Evolutionary conservation across 768 basidiomycete genomes (phyloP), one percentile per base, ranked within the genome.

Genomic region (Naganishia onofrii): DNA sequence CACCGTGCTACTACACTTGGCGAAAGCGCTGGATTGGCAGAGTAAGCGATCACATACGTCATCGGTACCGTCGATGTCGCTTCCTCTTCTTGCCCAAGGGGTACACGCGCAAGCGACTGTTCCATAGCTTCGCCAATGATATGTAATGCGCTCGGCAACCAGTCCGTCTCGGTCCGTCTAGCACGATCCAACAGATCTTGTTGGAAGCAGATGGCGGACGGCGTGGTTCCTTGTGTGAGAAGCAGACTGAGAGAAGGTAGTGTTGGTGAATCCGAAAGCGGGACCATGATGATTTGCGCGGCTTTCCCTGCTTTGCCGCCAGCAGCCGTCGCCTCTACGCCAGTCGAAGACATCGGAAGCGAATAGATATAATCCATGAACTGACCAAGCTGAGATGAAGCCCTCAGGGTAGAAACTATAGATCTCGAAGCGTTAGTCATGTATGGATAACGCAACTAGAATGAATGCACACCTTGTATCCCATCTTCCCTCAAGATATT

Each of bases 151-250:
- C 73, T 72, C 3, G 78, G 78, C 0, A 80, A 71, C 79, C 79
- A 80, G 53, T 79, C 78, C 23, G 78, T 75, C 64, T 79, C 79
- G 0, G 78, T 76, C 38, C 76, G 66, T 44, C 73, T 71, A 12
- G 77, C 79, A 34, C 79, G 72, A 17, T 80, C 78, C 23, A 80
- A 73, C 21, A 79, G 36, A 70, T 79, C 79, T 63, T 80, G 78
- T 58, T 80, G 79, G 70, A 80, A 80, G 66, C 79, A 80, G 21
- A 80, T 78, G 26, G 79, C 79, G 12, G 78, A 75, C 0, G 79
- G 77, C 0, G 79, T 79, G 3, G 78, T 79, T 21, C 78, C 78
- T 55, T 79, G 77, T 9, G 76, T 51, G 2, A 80, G 64, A 7
- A 80, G 72, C 9, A 79, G 69, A 17, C 78, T 78, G 44, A 80